Base-by-base conservation (phyloP, 139 green algal species). In the Picochlorum sp. region DNA sequence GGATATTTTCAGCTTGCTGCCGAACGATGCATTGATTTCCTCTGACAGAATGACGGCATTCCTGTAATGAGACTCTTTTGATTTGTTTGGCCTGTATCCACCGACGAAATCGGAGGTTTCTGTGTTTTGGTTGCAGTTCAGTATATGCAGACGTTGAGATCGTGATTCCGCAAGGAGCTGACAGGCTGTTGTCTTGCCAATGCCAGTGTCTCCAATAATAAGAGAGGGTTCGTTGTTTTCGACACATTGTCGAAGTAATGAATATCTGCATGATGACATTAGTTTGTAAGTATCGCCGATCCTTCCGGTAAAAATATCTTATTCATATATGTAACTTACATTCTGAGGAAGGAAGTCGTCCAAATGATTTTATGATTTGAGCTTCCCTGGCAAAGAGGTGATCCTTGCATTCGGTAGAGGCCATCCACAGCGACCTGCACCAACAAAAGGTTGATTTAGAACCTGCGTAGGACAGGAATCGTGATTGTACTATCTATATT, bases 61-160 rank as follows among this genome's bases (percentile, higher is more conserved):
- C 39, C 22, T 35, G 39, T 54, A 30, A 7, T 22, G 5, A 22
- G 20, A 33, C 14, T 61, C 36, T 20, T 32, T 35, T 22, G 9
- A 22, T n/a, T 60, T 50, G 56, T 76, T 76, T 22, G 91, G 91
- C 5, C 91, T 52, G 65, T 90, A 98, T 7, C 91, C 87, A 24
- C 93, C 93, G 47, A 99, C 65, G 62, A 99, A 95, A 81, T 99
- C 93, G 0, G 81, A 85, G 5, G 89, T 87, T 74, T 99, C 93
- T 3, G 93, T 97, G 82, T 97, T 90, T 74, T 97, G 87, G 76
- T 97, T 96, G 81, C 93, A 98, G 75, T 98, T 98, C 64, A 98
- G 63, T 36, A 96, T 94, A 56, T 89, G 84, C 59, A 99, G 76
- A 14, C 59, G 62, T 69, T 91, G 87, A 26, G 69, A 75, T 7